Percentiles rank a stretch among this genome's conserved stretches.
These are phyloP conservation scores for Coprinellus aureogranulatus DNA, from an alignment of 768 basidiomycete genomes.

Conservation along the genomic window DNA sequence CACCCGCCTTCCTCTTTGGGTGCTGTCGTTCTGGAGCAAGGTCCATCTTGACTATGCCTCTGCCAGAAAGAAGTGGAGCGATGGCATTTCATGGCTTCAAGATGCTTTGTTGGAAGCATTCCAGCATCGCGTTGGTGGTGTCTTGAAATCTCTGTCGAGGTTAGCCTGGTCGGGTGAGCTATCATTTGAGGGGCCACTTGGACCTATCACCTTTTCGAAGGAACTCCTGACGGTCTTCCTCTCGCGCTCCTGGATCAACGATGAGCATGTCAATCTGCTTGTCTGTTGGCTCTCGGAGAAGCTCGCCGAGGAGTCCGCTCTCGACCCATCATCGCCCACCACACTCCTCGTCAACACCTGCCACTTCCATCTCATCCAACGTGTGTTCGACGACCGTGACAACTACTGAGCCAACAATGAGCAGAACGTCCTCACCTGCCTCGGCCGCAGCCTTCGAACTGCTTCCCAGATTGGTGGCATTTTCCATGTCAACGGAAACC, in stretches of 20 bases:
- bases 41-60: neutral
- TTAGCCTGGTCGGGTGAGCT: neutral
- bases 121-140: conserved; percentile 12
- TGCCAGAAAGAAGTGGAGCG: neutral
- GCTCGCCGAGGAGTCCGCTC: neutral
- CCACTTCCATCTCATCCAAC: neutral
- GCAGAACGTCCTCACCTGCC: conserved; percentile 1
- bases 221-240: conserved; percentile 11
- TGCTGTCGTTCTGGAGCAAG: neutral
- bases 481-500: conserved; percentile 19
- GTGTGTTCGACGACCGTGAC: neutral
- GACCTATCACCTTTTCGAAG: neutral
- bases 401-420: neutral
- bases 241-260: conserved; percentile 13
- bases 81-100: neutral
- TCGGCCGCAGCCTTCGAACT: conserved; percentile 1
- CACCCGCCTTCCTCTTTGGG: neutral
- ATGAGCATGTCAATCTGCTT: conserved; percentile 14
- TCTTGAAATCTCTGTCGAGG: neutral
- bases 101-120: neutral
- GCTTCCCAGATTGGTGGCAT: conserved; percentile 10
- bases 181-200: neutral
- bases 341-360: conserved; percentile 11
- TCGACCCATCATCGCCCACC: too few species aligned
- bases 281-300: neutral